Evolutionary conservation across 2,329 filamentous ascomycete species (phyloP), one percentile per base, ranked within the genome.

Genomic region (Trichoderma sp.): DNA sequence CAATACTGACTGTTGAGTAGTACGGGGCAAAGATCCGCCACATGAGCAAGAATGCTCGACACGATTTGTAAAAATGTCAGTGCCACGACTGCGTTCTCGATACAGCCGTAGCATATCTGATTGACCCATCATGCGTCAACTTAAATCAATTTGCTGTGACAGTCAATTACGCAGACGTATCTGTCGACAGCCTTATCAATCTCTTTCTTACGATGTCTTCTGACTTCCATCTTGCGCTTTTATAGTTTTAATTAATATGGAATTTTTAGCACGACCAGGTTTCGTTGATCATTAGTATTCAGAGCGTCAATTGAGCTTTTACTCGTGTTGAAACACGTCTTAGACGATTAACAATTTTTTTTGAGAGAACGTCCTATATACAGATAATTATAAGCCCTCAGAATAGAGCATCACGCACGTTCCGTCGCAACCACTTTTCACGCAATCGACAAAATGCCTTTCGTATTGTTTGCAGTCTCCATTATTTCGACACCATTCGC

Each of bases 21-120:
- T 60, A n/a, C 8, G 35, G 57, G 57, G 35, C 33, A 43, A 60
- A 43, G 35, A 43, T 60, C 2, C 57, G 57, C 2, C 35, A 60
- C 1, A 60, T 43, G 57, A 60, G 57, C 19, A 60, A 60, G 35
- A 59, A 59, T 43, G 31, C 57, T 59, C 57, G 35, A 19, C 33
- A 59, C 33, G 35, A 59, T 43, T 29, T 43, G 43, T 59, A 59
- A 59, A 6, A n/a, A 43, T 8, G 27, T 29, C 24, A 35, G 19
- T n/a, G 35, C 57, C 29, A 13, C 21, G 2, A 8, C 33, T 40
- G 2, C n/a, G 11, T 21, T 37, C 13, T 27, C 21, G 27, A 27
- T 59, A 19, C 21, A 8, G 7, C 4, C 19, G 7, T 27, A 40
- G 37, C 37, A 19, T 5, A 19, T 43, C 4, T 35, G 16, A 16